Evolutionary conservation across 2,329 filamentous ascomycete genomes (phyloP).

Genomic region (Zopfia rhizophila): DNA sequence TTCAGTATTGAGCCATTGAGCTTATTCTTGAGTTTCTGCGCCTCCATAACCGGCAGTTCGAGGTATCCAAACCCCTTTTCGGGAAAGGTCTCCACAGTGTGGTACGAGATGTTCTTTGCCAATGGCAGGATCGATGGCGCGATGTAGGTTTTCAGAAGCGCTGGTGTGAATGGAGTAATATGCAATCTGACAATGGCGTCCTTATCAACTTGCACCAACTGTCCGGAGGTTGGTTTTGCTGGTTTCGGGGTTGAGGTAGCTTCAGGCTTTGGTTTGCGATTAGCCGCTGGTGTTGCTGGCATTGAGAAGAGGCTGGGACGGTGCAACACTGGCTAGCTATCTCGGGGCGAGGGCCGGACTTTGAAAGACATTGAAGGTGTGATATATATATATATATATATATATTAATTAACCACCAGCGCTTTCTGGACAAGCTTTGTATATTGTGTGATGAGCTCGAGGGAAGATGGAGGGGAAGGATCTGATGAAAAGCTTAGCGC

Average conservation of each 20-base stretch:
- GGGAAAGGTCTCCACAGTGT: slow-evolving; percentile 85
- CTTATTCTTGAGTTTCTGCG: slow-evolving; percentile 91
- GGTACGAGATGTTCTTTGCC: slow-evolving; percentile 87
- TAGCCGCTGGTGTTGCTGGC: slow-evolving; percentile 44
- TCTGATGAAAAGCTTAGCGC: slow-evolving; percentile 44
- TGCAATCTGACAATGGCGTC: slow-evolving; percentile 71
- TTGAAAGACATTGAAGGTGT: not conserved
- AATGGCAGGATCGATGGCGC: slow-evolving; percentile 71
- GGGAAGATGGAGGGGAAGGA: slow-evolving; percentile 38
- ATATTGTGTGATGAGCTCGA: slow-evolving; percentile 10
- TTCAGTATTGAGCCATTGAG: slow-evolving; percentile 87
- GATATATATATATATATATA: slow-evolving; percentile 12
- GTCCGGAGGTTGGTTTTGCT: slow-evolving; percentile 42
- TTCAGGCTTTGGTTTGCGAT: slow-evolving; percentile 18
- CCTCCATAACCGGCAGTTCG: slow-evolving; percentile 81
- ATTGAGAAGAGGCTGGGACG: slow-evolving; percentile 37
- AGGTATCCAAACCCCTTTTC: slow-evolving; percentile 92
- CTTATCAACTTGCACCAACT: slow-evolving; percentile 24
- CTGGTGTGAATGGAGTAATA: slow-evolving; percentile 84
- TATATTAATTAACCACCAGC: slow-evolving; percentile 18
- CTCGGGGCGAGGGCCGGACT: slow-evolving; percentile 1
- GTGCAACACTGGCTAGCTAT: slow-evolving; percentile 24
- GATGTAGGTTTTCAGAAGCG: slow-evolving; percentile 77
- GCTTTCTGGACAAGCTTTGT: slow-evolving; percentile 22
- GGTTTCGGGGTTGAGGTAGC: slow-evolving; percentile 56